Percentiles rank a stretch among this genome's conserved stretches.
phyloP scores from a whole-genome alignment of 2,329 filamentous ascomycete species.

The Aspergillus clavatus region DNA sequence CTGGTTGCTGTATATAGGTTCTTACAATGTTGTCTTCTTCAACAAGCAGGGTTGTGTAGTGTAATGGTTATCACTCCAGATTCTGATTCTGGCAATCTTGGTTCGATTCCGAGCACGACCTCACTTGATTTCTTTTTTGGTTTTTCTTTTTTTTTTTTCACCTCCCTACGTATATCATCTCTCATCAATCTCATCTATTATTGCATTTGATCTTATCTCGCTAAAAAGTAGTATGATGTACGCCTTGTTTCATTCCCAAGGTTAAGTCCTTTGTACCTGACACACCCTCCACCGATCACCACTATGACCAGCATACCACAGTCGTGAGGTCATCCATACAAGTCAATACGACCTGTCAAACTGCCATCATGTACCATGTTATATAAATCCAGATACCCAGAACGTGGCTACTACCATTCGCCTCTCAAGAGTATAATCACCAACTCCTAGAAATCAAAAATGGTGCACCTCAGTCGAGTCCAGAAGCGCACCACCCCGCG shows the following conservation, averaged over 20 bases:
- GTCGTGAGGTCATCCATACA: conserved; percentile 1
- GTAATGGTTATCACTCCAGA: conserved; percentile 1
- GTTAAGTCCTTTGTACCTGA: too few species aligned
- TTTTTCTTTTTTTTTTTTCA: background rate
- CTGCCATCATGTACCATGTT: too few species aligned
- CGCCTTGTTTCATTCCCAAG: too few species aligned
- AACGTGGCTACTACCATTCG: too few species aligned
- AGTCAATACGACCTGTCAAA: background rate
- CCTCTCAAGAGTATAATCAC: too few species aligned
- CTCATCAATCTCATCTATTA: background rate
- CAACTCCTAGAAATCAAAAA: too few species aligned
- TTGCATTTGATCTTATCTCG: too few species aligned
- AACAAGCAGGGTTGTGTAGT: background rate
- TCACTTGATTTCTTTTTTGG: background rate
- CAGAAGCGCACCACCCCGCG: conserved; percentile 26
- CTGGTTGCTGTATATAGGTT: too few species aligned
- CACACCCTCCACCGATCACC: too few species aligned
- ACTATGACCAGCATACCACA: background rate
- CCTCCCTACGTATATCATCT: background rate
- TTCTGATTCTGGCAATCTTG: conserved; percentile 1
- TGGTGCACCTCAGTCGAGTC: conserved; percentile 36
- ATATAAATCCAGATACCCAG: too few species aligned
- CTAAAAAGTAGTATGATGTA: too few species aligned
- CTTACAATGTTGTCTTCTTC: background rate
- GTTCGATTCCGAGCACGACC: background rate